phyloP scores from a whole-genome alignment of 768 basidiomycete genomes.

The Lactarius hatsudake region DNA sequence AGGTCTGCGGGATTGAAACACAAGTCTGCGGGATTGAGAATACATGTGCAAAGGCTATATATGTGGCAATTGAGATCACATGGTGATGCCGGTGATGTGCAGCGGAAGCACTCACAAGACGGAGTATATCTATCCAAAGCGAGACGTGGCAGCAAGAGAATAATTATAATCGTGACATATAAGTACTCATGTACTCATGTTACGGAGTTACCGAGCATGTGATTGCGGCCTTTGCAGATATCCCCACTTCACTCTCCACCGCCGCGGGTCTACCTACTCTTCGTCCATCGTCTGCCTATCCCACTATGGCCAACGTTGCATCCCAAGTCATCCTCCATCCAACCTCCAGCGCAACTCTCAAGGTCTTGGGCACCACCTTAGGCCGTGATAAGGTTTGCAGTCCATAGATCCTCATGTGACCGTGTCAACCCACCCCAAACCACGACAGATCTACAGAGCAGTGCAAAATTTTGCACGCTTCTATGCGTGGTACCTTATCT shows the following conservation, averaged over 20 bases:
- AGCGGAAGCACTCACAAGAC: constrained; percentile 21
- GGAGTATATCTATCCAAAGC: constrained; percentile 27
- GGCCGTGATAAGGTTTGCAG: constrained; percentile 84
- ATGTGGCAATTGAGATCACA: constrained; percentile 33
- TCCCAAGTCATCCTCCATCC: constrained; percentile 88
- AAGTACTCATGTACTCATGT: not conserved
- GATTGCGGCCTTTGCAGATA: not conserved
- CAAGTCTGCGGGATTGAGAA: constrained; percentile 1
- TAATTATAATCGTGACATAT: not conserved
- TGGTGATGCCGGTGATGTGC: constrained; percentile 31
- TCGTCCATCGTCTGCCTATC: constrained; percentile 3
- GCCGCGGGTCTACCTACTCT: not conserved
- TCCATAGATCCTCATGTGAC: not conserved
- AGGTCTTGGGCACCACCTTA: constrained; percentile 73
- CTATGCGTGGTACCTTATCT: constrained; percentile 77
- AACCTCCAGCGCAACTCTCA: constrained; percentile 67
- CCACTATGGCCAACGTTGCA: constrained; percentile 44
- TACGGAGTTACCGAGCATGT: constrained; percentile 11
- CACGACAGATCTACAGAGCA: constrained; percentile 73
- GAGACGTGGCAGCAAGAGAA: constrained; percentile 30
- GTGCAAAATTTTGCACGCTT: constrained; percentile 90
- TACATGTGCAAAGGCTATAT: constrained; percentile 13
- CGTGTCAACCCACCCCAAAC: not conserved
- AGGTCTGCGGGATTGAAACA: constrained; percentile 26
- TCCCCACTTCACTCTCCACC: not conserved